phyloP scores from a whole-genome alignment of 495 filamentous ascomycete genomes.

The Aspergillus bridgeri region DNA sequence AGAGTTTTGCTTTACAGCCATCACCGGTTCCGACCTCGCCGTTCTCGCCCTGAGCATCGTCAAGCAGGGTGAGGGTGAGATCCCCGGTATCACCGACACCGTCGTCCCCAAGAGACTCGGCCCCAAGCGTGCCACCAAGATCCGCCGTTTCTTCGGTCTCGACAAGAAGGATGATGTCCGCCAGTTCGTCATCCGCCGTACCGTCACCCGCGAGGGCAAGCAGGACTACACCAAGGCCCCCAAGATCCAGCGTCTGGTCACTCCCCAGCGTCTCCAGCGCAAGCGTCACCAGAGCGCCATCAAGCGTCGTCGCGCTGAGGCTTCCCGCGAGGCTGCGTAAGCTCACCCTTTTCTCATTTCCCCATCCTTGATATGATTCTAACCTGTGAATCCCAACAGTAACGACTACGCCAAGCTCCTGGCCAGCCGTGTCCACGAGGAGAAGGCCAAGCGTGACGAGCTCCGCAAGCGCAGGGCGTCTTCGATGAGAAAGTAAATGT shows the following conservation, averaged over 20 bases:
- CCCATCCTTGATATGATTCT: conserved; percentile 25
- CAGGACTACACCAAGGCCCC: conserved; percentile 98
- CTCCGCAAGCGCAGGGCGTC: conserved; percentile 91
- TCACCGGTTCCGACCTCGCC: conserved; percentile 89
- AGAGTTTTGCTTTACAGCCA: conserved; percentile 42
- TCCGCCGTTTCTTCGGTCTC: conserved; percentile 96
- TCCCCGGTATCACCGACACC: conserved; percentile 93
- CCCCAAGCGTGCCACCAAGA: conserved; percentile 99
- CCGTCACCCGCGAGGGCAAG: conserved; percentile 96
- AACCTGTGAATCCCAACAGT: conserved; percentile 28
- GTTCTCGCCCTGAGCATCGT: conserved; percentile 90
- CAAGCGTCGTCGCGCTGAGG: conserved; percentile 94
- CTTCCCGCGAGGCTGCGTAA: conserved; percentile 98
- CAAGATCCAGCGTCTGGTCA: conserved; percentile 97
- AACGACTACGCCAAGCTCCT: conserved; percentile 93
- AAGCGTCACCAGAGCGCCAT: conserved; percentile 96
- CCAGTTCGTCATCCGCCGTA: conserved; percentile 99
- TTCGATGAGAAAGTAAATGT: conserved; percentile 86
- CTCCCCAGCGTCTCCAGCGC: conserved; percentile 99
- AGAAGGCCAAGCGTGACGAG: conserved; percentile 87
- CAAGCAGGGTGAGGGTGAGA: conserved; percentile 92
- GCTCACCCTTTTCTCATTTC: conserved; percentile 32
- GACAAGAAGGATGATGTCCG: conserved; percentile 99
- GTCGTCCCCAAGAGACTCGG: conserved; percentile 97
- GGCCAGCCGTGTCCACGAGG: conserved; percentile 91